Conservation (phyloP, 441 rosid genomes). For the Daphne laureola region DNA sequence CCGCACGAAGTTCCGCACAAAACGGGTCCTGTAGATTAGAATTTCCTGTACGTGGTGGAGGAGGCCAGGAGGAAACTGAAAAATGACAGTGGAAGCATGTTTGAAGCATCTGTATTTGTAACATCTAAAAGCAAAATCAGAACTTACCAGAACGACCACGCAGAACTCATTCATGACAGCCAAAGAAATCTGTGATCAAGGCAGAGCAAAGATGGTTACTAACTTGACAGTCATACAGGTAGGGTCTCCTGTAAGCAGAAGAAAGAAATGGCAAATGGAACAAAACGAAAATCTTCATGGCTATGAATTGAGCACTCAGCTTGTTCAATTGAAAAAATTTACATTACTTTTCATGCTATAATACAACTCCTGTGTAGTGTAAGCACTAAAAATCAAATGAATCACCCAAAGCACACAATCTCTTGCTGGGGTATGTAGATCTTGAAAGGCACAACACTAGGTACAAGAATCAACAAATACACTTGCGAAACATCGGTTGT, state of each 20-base stretch:
- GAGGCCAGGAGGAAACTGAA: constrained; percentile 37
- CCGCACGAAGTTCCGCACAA: no score
- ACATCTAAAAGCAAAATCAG: constrained; percentile 34
- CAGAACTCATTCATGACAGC: constrained; percentile 16
- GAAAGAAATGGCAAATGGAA: constrained; percentile 13
- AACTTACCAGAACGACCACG: constrained; percentile 17
- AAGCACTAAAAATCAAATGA: constrained; percentile 29
- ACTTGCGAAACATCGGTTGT: constrained; percentile 7
- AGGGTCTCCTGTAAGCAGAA: neutral
- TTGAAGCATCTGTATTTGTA: constrained; percentile 29
- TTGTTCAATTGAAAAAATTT: constrained; percentile 15
- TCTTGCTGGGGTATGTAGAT: constrained; percentile 19
- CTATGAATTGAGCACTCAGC: constrained; percentile 7
- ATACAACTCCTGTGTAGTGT: constrained; percentile 14
- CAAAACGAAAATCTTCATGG: neutral
- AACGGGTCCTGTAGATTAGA: no score
- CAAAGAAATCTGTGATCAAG: constrained; percentile 15
- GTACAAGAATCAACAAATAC: constrained; percentile 15
- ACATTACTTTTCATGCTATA: constrained; percentile 16
- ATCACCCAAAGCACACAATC: constrained; percentile 17
- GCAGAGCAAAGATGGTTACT: no score
- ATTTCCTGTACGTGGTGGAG: constrained; percentile 23
- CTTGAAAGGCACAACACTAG: constrained; percentile 28
- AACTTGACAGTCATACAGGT: no score
- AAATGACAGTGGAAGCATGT: constrained; percentile 35